Conservation (phyloP, 768 basidiomycete species). For the Collybia nuda region DNA sequence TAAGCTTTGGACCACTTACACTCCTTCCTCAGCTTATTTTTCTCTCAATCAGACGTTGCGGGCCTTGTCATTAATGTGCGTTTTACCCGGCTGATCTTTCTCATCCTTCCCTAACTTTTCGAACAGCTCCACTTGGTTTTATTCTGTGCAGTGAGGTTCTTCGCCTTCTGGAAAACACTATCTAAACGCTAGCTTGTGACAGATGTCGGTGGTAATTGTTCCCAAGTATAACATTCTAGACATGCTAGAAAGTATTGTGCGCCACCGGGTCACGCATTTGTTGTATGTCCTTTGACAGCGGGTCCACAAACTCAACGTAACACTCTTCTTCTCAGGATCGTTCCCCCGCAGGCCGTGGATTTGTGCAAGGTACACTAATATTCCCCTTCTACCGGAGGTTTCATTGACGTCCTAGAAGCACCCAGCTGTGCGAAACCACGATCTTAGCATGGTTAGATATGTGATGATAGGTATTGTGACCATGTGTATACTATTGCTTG, state of each 20-base stretch:
- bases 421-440: conserved; percentile 48
- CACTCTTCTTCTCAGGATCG: conserved; percentile 34
- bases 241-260: conserved; percentile 50
- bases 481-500: too few relatives aligned
- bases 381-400: neutral
- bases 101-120: conserved; percentile 10
- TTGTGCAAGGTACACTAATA: conserved; percentile 47
- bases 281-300: neutral
- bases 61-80: conserved; percentile 57
- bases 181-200: neutral
- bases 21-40: conserved; percentile 25
- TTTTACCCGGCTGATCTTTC: conserved; percentile 4
- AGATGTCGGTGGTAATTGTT: conserved; percentile 54
- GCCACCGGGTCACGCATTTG: conserved; percentile 45
- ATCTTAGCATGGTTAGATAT: conserved; percentile 41
- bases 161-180: neutral
- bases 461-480: conserved; percentile 37
- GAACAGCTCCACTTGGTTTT: conserved; percentile 53
- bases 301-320: too few relatives aligned
- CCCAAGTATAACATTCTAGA: conserved; percentile 42
- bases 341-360: conserved; percentile 56
- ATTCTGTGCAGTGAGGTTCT: conserved; percentile 45
- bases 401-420: conserved; percentile 33
- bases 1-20: conserved; percentile 38
- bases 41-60: conserved; percentile 22